Conservation (phyloP, 2,329 filamentous ascomycete genomes). For the Colletotrichum simmondsii region DNA sequence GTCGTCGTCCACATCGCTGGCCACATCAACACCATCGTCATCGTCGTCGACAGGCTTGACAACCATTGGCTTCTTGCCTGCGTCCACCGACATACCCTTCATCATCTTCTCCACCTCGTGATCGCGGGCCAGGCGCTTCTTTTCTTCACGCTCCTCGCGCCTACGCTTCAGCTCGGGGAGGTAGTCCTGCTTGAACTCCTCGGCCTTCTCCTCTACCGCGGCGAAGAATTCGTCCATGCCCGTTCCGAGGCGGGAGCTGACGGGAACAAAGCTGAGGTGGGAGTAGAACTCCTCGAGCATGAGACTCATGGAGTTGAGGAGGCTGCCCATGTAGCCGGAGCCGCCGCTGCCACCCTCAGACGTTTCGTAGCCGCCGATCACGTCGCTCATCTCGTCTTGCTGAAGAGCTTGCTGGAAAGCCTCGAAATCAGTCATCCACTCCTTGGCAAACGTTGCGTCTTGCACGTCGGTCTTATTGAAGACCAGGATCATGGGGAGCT, state of each 20-base stretch:
- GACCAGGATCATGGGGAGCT: conserved; percentile 96
- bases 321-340: conserved; percentile 94
- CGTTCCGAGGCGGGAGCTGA: conserved; percentile 91
- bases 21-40: conserved; percentile 59
- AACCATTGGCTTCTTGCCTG: conserved; percentile 38
- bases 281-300: conserved; percentile 98
- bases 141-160: conserved; percentile 78
- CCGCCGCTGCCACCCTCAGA: conserved; percentile 70
- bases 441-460: conserved; percentile 89
- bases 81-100: conserved; percentile 80
- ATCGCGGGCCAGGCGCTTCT: conserved; percentile 77
- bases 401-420: conserved; percentile 89
- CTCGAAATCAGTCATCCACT: conserved; percentile 99
- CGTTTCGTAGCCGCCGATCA: conserved; percentile 78
- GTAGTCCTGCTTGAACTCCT: conserved; percentile 92
- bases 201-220: conserved; percentile 85
- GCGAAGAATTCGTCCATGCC: conserved; percentile 95
- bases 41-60: conserved; percentile 55
- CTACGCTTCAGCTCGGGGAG: conserved; percentile 88
- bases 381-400: conserved; percentile 81
- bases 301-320: conserved; percentile 97
- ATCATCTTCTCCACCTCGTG: conserved; percentile 92
- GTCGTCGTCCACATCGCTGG: conserved; percentile 69
- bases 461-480: conserved; percentile 99
- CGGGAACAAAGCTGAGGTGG: conserved; percentile 90